Conservation (phyloP, 495 filamentous ascomycete species). For the Evansstolkia leycettana region DNA sequence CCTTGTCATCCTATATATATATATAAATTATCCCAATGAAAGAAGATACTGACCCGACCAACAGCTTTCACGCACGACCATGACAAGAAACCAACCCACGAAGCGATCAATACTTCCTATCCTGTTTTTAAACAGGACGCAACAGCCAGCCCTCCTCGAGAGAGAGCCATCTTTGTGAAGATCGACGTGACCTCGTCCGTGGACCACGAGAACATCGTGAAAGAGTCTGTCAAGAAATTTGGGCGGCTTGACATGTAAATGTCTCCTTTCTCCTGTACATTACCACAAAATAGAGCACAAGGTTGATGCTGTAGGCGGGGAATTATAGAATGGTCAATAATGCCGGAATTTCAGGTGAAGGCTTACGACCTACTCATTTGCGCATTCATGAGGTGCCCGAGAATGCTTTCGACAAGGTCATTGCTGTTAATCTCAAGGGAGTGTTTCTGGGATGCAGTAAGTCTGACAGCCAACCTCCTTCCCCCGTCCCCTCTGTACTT, state of each 20-base stretch:
- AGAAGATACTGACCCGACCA: too few relatives aligned
- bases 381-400: slow-evolving; percentile 25
- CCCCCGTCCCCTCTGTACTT: too few relatives aligned
- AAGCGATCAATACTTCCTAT: slow-evolving; percentile 14
- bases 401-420: slow-evolving; percentile 28
- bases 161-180: slow-evolving; percentile 31
- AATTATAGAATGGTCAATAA: slow-evolving; percentile 38
- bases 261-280: background rate
- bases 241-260: slow-evolving; percentile 39
- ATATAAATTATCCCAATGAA: too few relatives aligned
- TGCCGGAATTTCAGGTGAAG: slow-evolving; percentile 30
- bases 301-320: background rate
- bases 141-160: too few relatives aligned
- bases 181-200: slow-evolving; percentile 28
- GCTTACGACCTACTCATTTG: slow-evolving; percentile 10
- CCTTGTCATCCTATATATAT: too few relatives aligned
- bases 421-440: slow-evolving; percentile 31
- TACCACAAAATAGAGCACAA: too few relatives aligned
- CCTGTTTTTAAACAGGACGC: too few relatives aligned
- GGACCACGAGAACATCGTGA: slow-evolving; percentile 26
- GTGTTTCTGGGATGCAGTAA: slow-evolving; percentile 36
- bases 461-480: too few relatives aligned
- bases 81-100: slow-evolving; percentile 23
- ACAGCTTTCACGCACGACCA: slow-evolving; percentile 17
- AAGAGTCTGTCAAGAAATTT: slow-evolving; percentile 21